Evolutionary conservation across 345 rosid species (phyloP), one percentile per base, ranked within the genome.

Genomic region (Chamaenerion angustifolium): DNA sequence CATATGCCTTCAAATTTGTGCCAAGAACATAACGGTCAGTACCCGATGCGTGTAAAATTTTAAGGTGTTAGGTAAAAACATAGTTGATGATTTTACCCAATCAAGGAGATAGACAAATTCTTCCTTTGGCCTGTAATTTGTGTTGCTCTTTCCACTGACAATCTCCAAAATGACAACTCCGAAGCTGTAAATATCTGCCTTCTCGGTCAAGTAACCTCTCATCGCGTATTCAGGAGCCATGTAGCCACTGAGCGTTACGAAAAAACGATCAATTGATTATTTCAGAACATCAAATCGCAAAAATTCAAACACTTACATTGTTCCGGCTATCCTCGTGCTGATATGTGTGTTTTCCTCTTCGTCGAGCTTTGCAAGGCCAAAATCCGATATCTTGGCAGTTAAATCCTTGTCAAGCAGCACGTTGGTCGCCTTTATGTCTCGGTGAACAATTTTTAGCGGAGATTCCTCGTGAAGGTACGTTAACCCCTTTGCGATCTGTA

Each of bases 141-240:
- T 83, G 73, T 90, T 90, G 71, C 98, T 90, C 68, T 77, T 85
- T 43, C 98, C 98, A 11, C 95, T 85, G 11, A 89, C 85, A 40
- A 82, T 75, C 73, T 89, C 97, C 49, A 89, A 58, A 23, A 69
- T 65, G 42, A 85, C 95, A 17, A 85, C 74, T 43, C 97, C 97
- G 6, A 85, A 89, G 61, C 97, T 89, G 59, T 89, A 89, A 4
- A 89, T 89, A 58, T 89, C 95, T 1, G 94, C 94, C 42, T 89
- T 89, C 62, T 85, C 95, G 2, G 97, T 89, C 79, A 89, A 72
- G 76, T 89, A 85, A 47, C 97, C 97, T 62, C 94, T 82, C 97
- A 85, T 85, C 52, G 97, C 97, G 63, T 89, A 85, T 68, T 89
- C 97, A 2, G 97, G 97, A 58, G 98, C 98, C 95, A 90, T 90